These are phyloP conservation scores for Triticum monococcum DNA, from an alignment of 176 grass and related monocot species.

Conservation along the genomic window DNA sequence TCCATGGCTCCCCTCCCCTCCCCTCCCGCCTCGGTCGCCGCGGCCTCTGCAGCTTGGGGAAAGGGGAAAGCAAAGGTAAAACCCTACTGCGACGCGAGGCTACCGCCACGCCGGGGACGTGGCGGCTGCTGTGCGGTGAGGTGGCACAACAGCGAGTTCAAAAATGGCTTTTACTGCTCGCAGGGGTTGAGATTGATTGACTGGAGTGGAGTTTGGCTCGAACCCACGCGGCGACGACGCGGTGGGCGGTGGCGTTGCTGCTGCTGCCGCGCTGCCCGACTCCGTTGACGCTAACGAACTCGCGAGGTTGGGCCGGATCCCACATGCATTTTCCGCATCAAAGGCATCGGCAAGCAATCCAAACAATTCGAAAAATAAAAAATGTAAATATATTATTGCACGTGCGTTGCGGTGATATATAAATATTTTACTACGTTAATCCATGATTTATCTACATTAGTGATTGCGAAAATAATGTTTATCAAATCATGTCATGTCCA, in stretches of 20 bases:
- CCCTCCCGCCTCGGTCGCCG: neutral
- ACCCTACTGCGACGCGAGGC: constrained; percentile 34
- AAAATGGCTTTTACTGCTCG: neutral
- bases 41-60: constrained; percentile 18
- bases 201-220: constrained; percentile 22
- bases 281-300: constrained; percentile 1
- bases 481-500: too few relatives aligned
- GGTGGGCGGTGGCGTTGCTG: too few relatives aligned
- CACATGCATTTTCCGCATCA: neutral
- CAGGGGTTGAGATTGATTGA: neutral
- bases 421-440: too few relatives aligned
- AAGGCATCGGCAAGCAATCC: too few relatives aligned
- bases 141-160: neutral
- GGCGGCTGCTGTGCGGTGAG: neutral
- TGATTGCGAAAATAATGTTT: too few relatives aligned
- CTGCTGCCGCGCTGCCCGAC: constrained; percentile 11
- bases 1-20: constrained; percentile 50
- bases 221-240: constrained; percentile 11
- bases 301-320: neutral
- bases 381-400: too few relatives aligned
- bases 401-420: too few relatives aligned
- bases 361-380: too few relatives aligned
- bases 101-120: neutral
- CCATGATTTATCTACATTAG: too few relatives aligned
- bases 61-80: constrained; percentile 36